Conservation (phyloP, 2,329 filamentous ascomycete species). For the Cytospora schulzeri region DNA sequence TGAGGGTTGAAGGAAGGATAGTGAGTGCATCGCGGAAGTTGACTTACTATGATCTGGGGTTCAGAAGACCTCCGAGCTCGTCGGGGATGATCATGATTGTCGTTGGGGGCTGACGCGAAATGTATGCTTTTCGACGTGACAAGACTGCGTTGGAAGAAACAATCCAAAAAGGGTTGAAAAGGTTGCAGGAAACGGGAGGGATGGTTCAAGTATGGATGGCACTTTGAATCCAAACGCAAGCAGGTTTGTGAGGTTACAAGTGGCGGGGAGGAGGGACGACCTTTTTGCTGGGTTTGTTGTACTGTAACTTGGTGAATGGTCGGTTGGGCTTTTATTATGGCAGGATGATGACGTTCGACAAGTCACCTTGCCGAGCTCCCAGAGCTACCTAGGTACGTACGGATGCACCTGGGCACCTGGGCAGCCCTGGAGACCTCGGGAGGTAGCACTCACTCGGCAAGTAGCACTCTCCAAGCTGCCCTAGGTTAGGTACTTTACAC, state of each 20-base stretch:
- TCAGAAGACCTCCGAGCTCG: conserved; percentile 7
- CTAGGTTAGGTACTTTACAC: no score
- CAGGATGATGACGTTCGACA: neutral
- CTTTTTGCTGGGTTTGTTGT: neutral
- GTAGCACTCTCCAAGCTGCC: no score
- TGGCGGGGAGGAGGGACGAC: neutral
- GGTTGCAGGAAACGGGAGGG: neutral
- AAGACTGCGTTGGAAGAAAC: neutral
- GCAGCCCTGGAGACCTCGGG: no score
- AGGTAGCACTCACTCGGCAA: no score
- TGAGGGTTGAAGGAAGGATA: neutral
- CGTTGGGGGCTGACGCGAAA: neutral
- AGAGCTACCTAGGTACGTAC: no score
- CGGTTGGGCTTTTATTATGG: neutral
- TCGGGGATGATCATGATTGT: conserved; percentile 19
- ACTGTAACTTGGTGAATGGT: neutral
- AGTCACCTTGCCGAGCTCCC: neutral
- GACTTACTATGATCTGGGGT: conserved; percentile 5
- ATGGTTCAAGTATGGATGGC: neutral
- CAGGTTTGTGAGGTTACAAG: neutral
- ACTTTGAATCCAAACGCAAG: neutral
- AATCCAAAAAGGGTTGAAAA: neutral
- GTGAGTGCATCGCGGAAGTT: neutral
- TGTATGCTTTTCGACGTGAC: neutral
- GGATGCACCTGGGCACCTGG: no score